Evolutionary conservation across 768 basidiomycete genomes (phyloP).

Genomic region (Fistulinella prunicolor): DNA sequence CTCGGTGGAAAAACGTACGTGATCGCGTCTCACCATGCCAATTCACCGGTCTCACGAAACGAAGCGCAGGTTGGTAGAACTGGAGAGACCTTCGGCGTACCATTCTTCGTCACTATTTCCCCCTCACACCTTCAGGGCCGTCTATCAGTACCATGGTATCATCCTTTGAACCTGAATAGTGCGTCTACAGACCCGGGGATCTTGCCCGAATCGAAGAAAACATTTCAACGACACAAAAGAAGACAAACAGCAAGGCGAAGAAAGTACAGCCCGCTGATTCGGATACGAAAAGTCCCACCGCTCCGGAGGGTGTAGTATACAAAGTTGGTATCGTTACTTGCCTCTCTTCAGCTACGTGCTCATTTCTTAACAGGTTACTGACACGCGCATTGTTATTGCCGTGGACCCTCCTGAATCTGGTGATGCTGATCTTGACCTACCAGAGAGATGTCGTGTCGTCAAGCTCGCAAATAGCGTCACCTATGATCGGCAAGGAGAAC

Average conservation of each 20-base stretch:
- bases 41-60: constrained; percentile 13
- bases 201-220: constrained; percentile 82
- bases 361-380: constrained; percentile 56
- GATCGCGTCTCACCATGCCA: neutral
- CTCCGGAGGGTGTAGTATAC: constrained; percentile 82
- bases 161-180: constrained; percentile 7
- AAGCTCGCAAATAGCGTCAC: constrained; percentile 93
- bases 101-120: constrained; percentile 71
- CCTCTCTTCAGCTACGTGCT: neutral
- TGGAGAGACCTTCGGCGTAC: constrained; percentile 80
- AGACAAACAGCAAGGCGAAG: constrained; percentile 47
- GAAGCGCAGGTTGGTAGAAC: constrained; percentile 72
- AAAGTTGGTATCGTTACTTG: constrained; percentile 44
- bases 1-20: constrained; percentile 89
- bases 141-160: neutral
- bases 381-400: constrained; percentile 78
- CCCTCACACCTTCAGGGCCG: constrained; percentile 80
- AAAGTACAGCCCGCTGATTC: constrained; percentile 30
- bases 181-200: constrained; percentile 69
- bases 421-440: constrained; percentile 69
- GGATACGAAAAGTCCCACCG: constrained; percentile 38
- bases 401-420: constrained; percentile 60
- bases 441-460: constrained; percentile 79
- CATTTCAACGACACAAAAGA: constrained; percentile 42
- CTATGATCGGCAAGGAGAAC: constrained; percentile 63